A percentile compares a stretch with the other conserved stretches of the same genome.
Conservation (phyloP, 2,329 filamentous ascomycete genomes). For the Penicillium palitans region DNA sequence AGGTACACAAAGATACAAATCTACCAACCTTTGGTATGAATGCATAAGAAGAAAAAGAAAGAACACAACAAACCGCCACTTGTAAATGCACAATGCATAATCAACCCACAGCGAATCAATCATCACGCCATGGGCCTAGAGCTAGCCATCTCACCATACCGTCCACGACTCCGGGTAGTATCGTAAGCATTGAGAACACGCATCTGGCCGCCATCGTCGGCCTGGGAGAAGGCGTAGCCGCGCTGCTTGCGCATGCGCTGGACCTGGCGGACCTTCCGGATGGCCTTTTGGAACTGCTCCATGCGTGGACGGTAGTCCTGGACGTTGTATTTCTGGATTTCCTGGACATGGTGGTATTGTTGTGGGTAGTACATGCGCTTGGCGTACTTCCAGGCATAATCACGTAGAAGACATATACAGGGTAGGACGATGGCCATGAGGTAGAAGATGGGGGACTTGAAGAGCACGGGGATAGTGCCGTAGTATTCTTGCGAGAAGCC, state of each 20-base stretch:
- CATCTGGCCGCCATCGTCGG: slow-evolving; percentile 87
- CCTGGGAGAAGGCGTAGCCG: slow-evolving; percentile 96
- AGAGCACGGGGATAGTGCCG: slow-evolving; percentile 78
- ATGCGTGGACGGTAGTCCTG: slow-evolving; percentile 98
- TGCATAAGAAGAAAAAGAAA: slow-evolving; percentile 17
- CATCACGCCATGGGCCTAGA: slow-evolving; percentile 44
- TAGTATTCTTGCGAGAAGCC: slow-evolving; percentile 80
- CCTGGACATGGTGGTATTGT: slow-evolving; percentile 96
- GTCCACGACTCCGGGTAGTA: slow-evolving; percentile 85
- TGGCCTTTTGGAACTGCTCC: slow-evolving; percentile 99
- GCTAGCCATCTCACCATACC: slow-evolving; percentile 92
- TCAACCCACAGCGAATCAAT: slow-evolving; percentile 14
- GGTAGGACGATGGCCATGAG: slow-evolving; percentile 81
- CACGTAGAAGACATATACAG: slow-evolving; percentile 76
- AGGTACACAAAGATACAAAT: slow-evolving; percentile 22
- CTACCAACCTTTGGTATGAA: slow-evolving; percentile 18
- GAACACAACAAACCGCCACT: slow-evolving; percentile 15
- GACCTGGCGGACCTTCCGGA: slow-evolving; percentile 95
- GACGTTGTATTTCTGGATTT: slow-evolving; percentile 99
- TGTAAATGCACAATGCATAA: slow-evolving; percentile 7
- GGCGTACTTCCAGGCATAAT: slow-evolving; percentile 95
- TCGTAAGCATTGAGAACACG: slow-evolving; percentile 96
- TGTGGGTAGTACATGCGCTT: slow-evolving; percentile 97
- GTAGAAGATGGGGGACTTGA: slow-evolving; percentile 84
- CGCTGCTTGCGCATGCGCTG: slow-evolving; percentile 99